Evolutionary conservation across 306 rosid species (phyloP), one percentile per base, ranked within the genome.

Genomic region (Rubus parviflorus): DNA sequence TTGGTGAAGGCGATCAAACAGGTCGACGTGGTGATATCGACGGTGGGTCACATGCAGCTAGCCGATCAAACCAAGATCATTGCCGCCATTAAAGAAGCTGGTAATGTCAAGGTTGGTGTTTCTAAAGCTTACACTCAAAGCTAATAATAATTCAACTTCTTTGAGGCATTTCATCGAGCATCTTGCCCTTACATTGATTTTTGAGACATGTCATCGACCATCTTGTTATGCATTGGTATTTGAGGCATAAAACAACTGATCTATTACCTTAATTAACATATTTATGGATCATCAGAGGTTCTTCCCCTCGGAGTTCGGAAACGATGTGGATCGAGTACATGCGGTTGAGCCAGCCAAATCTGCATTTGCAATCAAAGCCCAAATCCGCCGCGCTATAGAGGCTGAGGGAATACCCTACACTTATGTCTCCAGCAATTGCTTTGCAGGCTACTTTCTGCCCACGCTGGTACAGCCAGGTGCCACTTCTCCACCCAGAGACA

Each of bases 331-430:
- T 72, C 92, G 92, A 2, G 80, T 75, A 14, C 81, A 95, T n/a
- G 92, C 93, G 0, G 96, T 95, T 19, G 97, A 95, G 82, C 99
- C 99, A 25, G 99, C 99, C 25, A 95, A 88, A 81, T 87, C 97
- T 6, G 88, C 85, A 11, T 82, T 92, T 65, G 92, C n/a, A 0
- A 3, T 41, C 12, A 92, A 92, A 77, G 87, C 25, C 41, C 79
- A 89, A 53, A 88, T 95, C 81, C 87, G 99, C 2, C 93, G 97
- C 4, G 41, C 82, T 0, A 23, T 85, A 23, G 96, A 92, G 85
- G 91, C 85, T 0, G 96, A 83, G 81, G 96, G 93, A 2, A 89
- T 95, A 13, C 97, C 97, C 42, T 78, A 82, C 78, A 92, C 97
- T 4, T 92, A 75, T 15, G 96, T 95, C 2, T 61, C 88, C 43